Conservation (phyloP, 164 flowering plant species). For the Nymphaea colorata region DNA sequence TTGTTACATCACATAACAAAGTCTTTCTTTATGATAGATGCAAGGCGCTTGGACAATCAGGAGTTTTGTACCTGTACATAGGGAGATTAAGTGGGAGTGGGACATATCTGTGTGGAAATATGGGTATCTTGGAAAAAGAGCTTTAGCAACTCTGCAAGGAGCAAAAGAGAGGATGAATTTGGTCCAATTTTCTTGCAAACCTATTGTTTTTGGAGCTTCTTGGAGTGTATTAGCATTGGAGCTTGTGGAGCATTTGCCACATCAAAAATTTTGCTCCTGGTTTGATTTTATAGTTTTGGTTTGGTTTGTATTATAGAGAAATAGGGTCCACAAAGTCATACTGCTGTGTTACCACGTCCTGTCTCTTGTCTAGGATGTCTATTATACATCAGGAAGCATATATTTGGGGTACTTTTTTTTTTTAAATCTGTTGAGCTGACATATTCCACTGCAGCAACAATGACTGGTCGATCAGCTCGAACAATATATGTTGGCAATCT, state of each 20-base stretch:
- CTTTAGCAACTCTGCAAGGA: slow-evolving; percentile 44
- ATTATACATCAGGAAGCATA: not conserved
- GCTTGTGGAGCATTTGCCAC: slow-evolving; percentile 89
- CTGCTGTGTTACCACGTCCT: not conserved
- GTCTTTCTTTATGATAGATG: slow-evolving; percentile 96
- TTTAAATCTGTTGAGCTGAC: slow-evolving; percentile 14
- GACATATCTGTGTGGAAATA: slow-evolving; percentile 60
- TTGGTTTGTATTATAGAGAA: slow-evolving; percentile 14
- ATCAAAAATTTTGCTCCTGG: slow-evolving; percentile 80
- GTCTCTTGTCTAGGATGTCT: not conserved
- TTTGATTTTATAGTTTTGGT: slow-evolving; percentile 65
- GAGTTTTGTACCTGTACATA: slow-evolving; percentile 92
- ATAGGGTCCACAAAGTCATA: slow-evolving; percentile 5
- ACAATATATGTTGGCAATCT: slow-evolving; percentile 91
- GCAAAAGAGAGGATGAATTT: slow-evolving; percentile 56
- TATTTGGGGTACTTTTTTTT: slow-evolving; percentile 2
- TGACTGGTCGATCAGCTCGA: slow-evolving; percentile 88
- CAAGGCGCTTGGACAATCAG: slow-evolving; percentile 86
- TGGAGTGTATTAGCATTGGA: slow-evolving; percentile 94
- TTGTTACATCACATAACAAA: slow-evolving; percentile 54
- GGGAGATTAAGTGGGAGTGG: slow-evolving; percentile 77
- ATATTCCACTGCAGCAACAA: slow-evolving; percentile 12
- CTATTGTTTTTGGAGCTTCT: slow-evolving; percentile 78
- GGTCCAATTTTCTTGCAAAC: slow-evolving; percentile 45
- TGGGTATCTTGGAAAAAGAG: slow-evolving; percentile 56